A percentile compares a stretch with the other conserved stretches of the same genome.
phyloP scores from a whole-genome alignment of 1,139 yeast genomes.

The Taphrina wiesneri region DNA sequence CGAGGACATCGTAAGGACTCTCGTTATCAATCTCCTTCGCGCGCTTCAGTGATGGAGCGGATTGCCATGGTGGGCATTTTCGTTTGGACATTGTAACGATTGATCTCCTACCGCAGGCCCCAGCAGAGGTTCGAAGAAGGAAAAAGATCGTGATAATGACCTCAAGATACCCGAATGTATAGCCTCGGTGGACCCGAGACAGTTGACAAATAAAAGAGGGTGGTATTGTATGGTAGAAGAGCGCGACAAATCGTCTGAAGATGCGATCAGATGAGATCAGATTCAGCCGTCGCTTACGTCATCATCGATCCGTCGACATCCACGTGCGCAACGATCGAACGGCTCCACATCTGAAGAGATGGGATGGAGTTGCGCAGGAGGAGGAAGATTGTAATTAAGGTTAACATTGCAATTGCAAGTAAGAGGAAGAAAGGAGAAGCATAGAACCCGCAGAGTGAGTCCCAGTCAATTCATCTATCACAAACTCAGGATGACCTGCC shows the following conservation, averaged over 20 bases:
- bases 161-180: too few species aligned
- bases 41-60: conserved; percentile 28
- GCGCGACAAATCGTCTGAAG: too few species aligned
- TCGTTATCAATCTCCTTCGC: conserved; percentile 27
- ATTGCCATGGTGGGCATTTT: conserved; percentile 30
- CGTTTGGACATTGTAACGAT: conserved; percentile 19
- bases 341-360: neutral
- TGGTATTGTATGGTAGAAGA: too few species aligned
- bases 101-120: neutral
- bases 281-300: neutral
- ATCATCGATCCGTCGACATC: neutral
- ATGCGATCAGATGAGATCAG: neutral
- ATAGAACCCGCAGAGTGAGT: too few species aligned
- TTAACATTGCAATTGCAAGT: too few species aligned
- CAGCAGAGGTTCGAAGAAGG: neutral
- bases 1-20: conserved; percentile 15
- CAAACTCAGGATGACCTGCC: neutral
- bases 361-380: too few species aligned
- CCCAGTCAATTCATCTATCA: neutral
- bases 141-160: neutral
- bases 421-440: too few species aligned
- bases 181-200: too few species aligned
- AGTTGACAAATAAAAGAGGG: too few species aligned
- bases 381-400: too few species aligned
- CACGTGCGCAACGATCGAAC: neutral